Evolutionary conservation across 371 early-diverging fungal species (phyloP).

Genomic region (Syncephalis fuscata): DNA sequence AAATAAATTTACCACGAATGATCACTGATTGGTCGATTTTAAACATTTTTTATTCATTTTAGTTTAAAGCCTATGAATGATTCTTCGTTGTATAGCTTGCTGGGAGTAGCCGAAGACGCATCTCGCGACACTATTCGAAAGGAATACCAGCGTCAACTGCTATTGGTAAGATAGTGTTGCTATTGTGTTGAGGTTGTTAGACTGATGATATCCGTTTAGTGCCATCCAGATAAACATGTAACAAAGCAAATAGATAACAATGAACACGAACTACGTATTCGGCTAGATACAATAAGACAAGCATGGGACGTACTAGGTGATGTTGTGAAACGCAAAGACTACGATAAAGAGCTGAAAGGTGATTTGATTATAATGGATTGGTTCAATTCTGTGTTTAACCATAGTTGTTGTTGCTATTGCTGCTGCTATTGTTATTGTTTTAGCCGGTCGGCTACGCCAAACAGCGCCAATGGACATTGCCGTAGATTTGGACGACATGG

Average conservation of each 20-base stretch:
- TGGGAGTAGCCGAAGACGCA: slow-evolving; percentile 19
- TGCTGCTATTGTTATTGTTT: neutral
- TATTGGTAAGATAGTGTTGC: slow-evolving; percentile 13
- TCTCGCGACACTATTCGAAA: slow-evolving; percentile 21
- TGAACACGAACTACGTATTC: neutral
- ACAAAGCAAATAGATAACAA: slow-evolving; percentile 4
- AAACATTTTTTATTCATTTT: too few relatives aligned
- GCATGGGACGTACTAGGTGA: slow-evolving; percentile 25
- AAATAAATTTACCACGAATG: too few relatives aligned
- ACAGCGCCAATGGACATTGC: slow-evolving; percentile 3
- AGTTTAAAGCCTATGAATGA: too few relatives aligned
- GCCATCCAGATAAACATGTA: slow-evolving; percentile 26
- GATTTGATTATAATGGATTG: neutral
- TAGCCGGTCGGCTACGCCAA: neutral
- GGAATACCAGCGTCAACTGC: slow-evolving; percentile 23
- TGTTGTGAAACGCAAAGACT: slow-evolving; percentile 14
- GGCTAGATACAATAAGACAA: slow-evolving; percentile 13
- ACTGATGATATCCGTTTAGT: slow-evolving; percentile 8
- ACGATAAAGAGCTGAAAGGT: slow-evolving; percentile 23
- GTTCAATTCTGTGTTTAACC: too few relatives aligned
- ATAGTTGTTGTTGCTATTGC: neutral
- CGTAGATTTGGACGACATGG: slow-evolving; percentile 15
- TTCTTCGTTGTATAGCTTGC: slow-evolving; percentile 13
- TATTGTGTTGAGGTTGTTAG: neutral
- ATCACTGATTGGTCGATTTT: too few relatives aligned